Conservation (phyloP, 768 basidiomycete genomes). For the Rhodosporidiobolus odoratus region DNA sequence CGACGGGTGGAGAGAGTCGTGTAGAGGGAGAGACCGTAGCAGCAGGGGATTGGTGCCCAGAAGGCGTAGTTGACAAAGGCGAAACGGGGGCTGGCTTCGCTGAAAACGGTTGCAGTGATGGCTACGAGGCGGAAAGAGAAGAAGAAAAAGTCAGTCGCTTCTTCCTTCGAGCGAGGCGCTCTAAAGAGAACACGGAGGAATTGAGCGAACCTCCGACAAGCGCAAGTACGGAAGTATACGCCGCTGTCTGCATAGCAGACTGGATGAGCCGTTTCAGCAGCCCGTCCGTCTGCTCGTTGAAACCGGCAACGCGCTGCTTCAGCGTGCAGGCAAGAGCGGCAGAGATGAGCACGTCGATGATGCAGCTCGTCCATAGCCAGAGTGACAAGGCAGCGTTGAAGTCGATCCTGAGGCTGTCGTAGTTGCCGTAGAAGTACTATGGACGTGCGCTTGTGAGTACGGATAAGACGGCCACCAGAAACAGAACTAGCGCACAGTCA, state of each 20-base stretch:
- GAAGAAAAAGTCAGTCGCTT: too few relatives aligned
- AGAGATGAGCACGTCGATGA: constrained; percentile 2
- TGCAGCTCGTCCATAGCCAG: too few relatives aligned
- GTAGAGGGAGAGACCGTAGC: constrained; percentile 14
- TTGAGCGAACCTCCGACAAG: constrained; percentile 8
- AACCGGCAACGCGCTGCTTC: constrained; percentile 2
- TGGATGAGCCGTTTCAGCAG: constrained; percentile 1
- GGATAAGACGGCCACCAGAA: not conserved
- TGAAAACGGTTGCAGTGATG: too few relatives aligned
- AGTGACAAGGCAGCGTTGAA: too few relatives aligned
- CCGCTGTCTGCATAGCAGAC: not conserved
- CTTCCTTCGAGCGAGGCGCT: too few relatives aligned
- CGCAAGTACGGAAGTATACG: constrained; percentile 12
- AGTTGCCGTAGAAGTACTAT: too few relatives aligned
- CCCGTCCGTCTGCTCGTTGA: constrained; percentile 6
- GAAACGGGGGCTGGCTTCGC: too few relatives aligned
- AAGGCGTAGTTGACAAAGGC: too few relatives aligned
- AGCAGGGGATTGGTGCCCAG: too few relatives aligned
- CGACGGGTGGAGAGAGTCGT: constrained; percentile 9
- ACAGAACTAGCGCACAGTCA: not conserved
- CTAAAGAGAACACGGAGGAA: not conserved
- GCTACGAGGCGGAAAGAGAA: too few relatives aligned
- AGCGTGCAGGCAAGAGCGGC: constrained; percentile 10
- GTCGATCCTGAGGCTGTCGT: too few relatives aligned
- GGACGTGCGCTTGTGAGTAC: not conserved